Percentiles rank a stretch among this genome's conserved stretches.
These are phyloP conservation scores for Pseudozyma sp. DNA, from an alignment of 1,284 basidiomycete genomes.

Conservation along the genomic window DNA sequence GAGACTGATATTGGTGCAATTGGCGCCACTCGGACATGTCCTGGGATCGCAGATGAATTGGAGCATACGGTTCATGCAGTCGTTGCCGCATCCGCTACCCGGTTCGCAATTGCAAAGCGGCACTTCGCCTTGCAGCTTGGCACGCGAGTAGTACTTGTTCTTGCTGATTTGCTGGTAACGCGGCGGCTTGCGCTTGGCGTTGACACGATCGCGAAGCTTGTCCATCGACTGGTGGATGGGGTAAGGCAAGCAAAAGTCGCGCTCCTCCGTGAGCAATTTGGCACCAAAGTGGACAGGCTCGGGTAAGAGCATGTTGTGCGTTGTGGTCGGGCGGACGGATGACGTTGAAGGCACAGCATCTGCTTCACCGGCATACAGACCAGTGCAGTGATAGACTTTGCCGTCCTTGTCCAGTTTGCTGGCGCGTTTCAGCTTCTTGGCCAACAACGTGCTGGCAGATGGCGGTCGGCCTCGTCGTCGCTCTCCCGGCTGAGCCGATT, in stretches of 20 bases:
- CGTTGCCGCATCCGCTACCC: slow-evolving; percentile 46
- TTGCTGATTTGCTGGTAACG: slow-evolving; percentile 55
- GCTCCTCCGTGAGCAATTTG: slow-evolving; percentile 45
- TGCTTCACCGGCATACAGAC: slow-evolving; percentile 45
- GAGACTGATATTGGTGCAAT: slow-evolving; percentile 62
- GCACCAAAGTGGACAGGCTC: slow-evolving; percentile 49
- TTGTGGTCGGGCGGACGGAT: slow-evolving; percentile 3
- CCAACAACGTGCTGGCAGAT: slow-evolving; percentile 1
- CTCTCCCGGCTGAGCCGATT: slow-evolving; percentile 1
- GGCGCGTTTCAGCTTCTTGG: slow-evolving; percentile 27
- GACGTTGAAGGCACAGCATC: slow-evolving; percentile 34
- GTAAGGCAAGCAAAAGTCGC: slow-evolving; percentile 52
- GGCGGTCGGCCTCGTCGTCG: slow-evolving; percentile 16
- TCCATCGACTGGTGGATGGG: slow-evolving; percentile 37
- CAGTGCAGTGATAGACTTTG: slow-evolving; percentile 31
- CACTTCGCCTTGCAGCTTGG: slow-evolving; percentile 56
- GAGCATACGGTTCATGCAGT: slow-evolving; percentile 63
- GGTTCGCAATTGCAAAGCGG: slow-evolving; percentile 59
- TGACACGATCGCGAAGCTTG: slow-evolving; percentile 44
- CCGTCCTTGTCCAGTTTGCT: slow-evolving; percentile 36
- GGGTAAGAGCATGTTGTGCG: slow-evolving; percentile 22
- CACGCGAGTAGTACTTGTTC: slow-evolving; percentile 56
- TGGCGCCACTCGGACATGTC: slow-evolving; percentile 57
- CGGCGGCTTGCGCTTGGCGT: slow-evolving; percentile 54
- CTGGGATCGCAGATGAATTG: slow-evolving; percentile 60